Percentiles rank a stretch among this genome's conserved stretches.
Evolutionary conservation across 768 basidiomycete genomes (phyloP).

Genomic region (Collybia mongolica): DNA sequence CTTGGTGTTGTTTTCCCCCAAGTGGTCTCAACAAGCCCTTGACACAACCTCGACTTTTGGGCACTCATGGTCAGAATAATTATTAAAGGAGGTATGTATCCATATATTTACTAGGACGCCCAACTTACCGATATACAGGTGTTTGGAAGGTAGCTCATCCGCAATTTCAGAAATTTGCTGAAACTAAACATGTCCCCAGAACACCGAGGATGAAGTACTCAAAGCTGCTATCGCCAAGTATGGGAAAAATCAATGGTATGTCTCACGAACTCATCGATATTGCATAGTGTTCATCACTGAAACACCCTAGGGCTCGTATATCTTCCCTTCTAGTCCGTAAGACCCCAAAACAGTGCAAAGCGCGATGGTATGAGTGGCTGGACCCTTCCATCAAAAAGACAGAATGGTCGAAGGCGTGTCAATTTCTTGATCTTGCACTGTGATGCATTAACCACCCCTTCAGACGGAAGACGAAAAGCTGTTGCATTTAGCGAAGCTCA

Average conservation of each 20-base stretch:
- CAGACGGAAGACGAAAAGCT: constrained; percentile 99
- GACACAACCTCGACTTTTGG: background rate
- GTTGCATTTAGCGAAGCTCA: constrained; percentile 94
- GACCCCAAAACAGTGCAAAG: constrained; percentile 99
- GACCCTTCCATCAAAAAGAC: constrained; percentile 99
- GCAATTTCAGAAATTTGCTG: background rate
- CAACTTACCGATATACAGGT: constrained; percentile 33
- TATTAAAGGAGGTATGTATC: constrained; percentile 77
- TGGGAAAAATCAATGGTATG: constrained; percentile 92
- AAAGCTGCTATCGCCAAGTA: constrained; percentile 99
- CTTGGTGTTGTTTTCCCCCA: background rate
- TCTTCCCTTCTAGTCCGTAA: constrained; percentile 96
- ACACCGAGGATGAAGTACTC: constrained; percentile 97
- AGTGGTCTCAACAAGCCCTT: background rate
- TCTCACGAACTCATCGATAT: background rate
- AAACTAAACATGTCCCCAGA: constrained; percentile 39
- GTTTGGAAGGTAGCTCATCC: constrained; percentile 69
- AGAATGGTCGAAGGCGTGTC: constrained; percentile 93
- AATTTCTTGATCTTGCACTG: background rate
- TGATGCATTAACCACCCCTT: constrained; percentile 2
- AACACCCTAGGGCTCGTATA: constrained; percentile 80
- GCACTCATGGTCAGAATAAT: constrained; percentile 79
- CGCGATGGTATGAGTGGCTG: constrained; percentile 99
- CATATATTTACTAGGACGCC: too few species aligned
- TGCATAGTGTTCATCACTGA: constrained; percentile 1